Conservation (phyloP, 1,139 yeast species). For the Candida pseudoviswanathii region DNA sequence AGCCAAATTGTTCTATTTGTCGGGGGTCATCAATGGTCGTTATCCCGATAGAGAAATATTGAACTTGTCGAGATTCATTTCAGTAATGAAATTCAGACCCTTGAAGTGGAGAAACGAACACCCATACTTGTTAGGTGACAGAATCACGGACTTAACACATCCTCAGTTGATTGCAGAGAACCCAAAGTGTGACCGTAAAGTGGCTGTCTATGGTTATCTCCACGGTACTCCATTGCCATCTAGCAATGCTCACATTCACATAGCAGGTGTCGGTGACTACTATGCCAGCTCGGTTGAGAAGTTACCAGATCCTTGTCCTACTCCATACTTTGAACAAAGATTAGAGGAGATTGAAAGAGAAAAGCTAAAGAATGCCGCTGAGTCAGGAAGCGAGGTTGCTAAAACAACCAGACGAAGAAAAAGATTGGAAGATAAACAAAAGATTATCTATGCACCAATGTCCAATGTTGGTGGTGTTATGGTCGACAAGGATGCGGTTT, state of each 20-base stretch:
- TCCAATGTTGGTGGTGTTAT: constrained; percentile 98
- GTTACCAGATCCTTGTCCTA: constrained; percentile 98
- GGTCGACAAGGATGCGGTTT: constrained; percentile 95
- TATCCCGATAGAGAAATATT: constrained; percentile 96
- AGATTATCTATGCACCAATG: constrained; percentile 97
- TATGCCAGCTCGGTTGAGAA: constrained; percentile 77
- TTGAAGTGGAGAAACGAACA: constrained; percentile 98
- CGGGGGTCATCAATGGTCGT: constrained; percentile 96
- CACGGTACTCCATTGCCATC: constrained; percentile 89
- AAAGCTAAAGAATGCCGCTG: constrained; percentile 63
- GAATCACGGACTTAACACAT: constrained; percentile 94
- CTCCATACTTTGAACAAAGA: constrained; percentile 87
- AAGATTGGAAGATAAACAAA: constrained; percentile 90
- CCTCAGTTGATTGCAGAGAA: constrained; percentile 79
- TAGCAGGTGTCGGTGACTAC: constrained; percentile 95
- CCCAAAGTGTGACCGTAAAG: constrained; percentile 82
- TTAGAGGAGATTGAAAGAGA: constrained; percentile 79
- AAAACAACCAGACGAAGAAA: constrained; percentile 72
- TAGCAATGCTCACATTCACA: constrained; percentile 78
- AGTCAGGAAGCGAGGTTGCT: constrained; percentile 55
- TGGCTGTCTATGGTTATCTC: constrained; percentile 90
- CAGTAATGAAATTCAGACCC: constrained; percentile 98
- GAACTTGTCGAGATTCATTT: constrained; percentile 87
- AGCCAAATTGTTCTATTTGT: constrained; percentile 89
- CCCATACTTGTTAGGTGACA: constrained; percentile 88